Evolutionary conservation across 176 grass and related monocot genomes (phyloP).

Genomic region (Phoenix roebelenii): DNA sequence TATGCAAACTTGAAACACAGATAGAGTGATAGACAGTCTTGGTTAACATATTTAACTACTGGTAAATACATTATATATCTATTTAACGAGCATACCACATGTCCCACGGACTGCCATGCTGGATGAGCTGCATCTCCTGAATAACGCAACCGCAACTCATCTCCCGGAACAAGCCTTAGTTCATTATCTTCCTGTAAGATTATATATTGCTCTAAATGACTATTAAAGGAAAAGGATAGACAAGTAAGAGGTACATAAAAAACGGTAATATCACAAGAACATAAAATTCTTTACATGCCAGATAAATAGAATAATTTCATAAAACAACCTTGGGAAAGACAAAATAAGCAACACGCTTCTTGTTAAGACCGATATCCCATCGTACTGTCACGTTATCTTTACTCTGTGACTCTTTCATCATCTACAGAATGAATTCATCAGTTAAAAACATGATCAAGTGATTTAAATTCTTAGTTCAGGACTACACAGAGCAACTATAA

Average conservation of each 20-base stretch:
- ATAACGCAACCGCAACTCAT: constrained; percentile 88
- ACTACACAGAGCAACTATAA: too few species aligned
- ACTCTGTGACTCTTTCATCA: constrained; percentile 99
- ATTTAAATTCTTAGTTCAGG: too few species aligned
- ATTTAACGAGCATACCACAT: constrained; percentile 57
- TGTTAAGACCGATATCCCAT: constrained; percentile 98
- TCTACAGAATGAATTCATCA: constrained; percentile 28
- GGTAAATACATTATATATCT: too few species aligned
- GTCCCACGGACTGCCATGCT: constrained; percentile 97
- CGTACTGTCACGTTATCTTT: constrained; percentile 94
- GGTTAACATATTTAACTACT: too few species aligned
- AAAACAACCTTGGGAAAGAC: constrained; percentile 90
- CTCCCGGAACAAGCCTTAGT: constrained; percentile 95
- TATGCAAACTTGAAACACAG: too few species aligned
- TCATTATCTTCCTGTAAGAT: constrained; percentile 95
- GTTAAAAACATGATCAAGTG: too few species aligned
- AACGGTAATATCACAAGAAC: too few species aligned
- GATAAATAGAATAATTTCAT: neutral
- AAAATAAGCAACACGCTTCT: constrained; percentile 95
- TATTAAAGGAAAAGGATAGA: too few species aligned
- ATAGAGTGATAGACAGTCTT: too few species aligned
- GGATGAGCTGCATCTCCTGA: constrained; percentile 83
- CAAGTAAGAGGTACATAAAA: too few species aligned
- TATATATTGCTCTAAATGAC: too few species aligned
- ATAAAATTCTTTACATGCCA: too few species aligned